Evolutionary conservation across 1,139 yeast genomes (phyloP).

Genomic region (Kurtzmaniella natalensis): DNA sequence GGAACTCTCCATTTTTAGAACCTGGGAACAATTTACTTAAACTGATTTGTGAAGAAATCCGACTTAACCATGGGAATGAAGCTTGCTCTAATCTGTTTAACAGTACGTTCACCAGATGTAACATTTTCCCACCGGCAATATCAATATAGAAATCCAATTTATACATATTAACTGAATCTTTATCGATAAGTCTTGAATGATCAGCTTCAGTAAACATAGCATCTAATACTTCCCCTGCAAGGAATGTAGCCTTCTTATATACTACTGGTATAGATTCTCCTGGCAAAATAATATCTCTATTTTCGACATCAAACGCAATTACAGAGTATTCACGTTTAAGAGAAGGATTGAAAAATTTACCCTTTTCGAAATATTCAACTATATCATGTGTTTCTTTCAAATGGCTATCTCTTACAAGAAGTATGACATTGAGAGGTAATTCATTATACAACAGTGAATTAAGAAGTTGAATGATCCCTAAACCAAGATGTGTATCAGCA

Average conservation of each 20-base stretch:
- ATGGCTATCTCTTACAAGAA: conserved; percentile 29
- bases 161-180: conserved; percentile 21
- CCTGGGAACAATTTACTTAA: conserved; percentile 22
- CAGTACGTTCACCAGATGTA: conserved; percentile 28
- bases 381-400: conserved; percentile 20
- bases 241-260: conserved; percentile 38
- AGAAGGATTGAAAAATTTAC: conserved; percentile 19
- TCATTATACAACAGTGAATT: conserved; percentile 23
- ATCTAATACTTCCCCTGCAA: conserved; percentile 37
- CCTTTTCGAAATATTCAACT: conserved; percentile 17
- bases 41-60: conserved; percentile 16
- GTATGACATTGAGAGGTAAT: conserved; percentile 24
- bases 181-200: conserved; percentile 17
- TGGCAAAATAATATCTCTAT: conserved; percentile 29
- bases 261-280: conserved; percentile 33
- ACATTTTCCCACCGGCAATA: conserved; percentile 36
- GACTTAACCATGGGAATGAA: conserved; percentile 25
- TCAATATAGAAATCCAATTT: conserved; percentile 39
- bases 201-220: conserved; percentile 22
- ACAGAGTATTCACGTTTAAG: conserved; percentile 19
- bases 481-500: conserved; percentile 39
- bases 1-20: conserved; percentile 28
- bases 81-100: conserved; percentile 28
- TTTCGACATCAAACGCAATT: conserved; percentile 32
- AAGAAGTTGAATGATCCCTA: conserved; percentile 32